A percentile compares a stretch with the other conserved stretches of the same genome.
Conservation (phyloP, 257 asterid species). For the Solanum paucissectum region DNA sequence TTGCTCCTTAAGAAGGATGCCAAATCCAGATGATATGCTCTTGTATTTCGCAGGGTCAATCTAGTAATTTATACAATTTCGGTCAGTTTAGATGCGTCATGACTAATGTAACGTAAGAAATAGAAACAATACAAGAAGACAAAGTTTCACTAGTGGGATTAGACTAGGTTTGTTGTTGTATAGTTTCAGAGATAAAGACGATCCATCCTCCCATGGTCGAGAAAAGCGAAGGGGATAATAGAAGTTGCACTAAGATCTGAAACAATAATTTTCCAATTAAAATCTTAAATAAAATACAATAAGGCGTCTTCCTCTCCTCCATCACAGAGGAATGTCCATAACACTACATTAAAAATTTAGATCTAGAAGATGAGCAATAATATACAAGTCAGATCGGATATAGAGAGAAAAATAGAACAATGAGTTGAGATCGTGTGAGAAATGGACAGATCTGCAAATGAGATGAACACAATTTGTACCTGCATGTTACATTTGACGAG, state of each 20-base stretch:
- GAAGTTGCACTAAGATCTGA: not conserved
- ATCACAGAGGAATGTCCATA: too few species aligned
- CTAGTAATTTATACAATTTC: slow-evolving; percentile 3
- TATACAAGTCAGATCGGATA: not conserved
- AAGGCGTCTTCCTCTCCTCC: too few species aligned
- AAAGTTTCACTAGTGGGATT: not conserved
- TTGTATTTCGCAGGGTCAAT: slow-evolving; percentile 53
- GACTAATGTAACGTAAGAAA: not conserved
- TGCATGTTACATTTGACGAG: slow-evolving; percentile 98
- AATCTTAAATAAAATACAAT: too few species aligned
- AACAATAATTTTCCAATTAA: not conserved
- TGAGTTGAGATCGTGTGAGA: not conserved
- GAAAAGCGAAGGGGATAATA: not conserved
- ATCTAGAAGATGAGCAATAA: not conserved
- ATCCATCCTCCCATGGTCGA: not conserved
- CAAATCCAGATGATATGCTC: slow-evolving; percentile 46
- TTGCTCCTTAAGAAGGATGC: slow-evolving; percentile 44
- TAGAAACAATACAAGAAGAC: not conserved
- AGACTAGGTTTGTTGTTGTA: not conserved
- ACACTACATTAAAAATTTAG: not conserved
- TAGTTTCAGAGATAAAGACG: not conserved
- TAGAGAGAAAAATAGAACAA: not conserved
- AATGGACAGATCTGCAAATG: not conserved
- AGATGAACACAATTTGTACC: slow-evolving; percentile 12
- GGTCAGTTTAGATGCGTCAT: not conserved